Evolutionary conservation across 257 asterid genomes (phyloP).

Genomic region (Fraxinus quadrangulata): DNA sequence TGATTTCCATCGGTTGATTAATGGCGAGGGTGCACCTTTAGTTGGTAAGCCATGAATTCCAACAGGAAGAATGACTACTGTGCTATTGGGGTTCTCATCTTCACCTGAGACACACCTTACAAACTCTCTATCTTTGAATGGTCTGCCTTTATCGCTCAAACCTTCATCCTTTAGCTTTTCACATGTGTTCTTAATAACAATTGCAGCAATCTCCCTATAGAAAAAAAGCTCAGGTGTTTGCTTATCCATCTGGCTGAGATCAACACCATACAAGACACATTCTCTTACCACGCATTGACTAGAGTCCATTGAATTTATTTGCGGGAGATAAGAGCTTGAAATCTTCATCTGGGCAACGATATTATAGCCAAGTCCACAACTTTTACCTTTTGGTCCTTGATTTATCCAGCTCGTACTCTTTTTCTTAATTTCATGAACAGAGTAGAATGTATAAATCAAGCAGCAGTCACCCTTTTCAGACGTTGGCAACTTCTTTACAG

Average conservation of each 20-base stretch:
- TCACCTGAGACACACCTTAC: constrained; percentile 21
- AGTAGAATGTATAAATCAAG: constrained; percentile 69
- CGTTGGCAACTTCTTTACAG: constrained; percentile 54
- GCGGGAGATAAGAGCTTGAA: constrained; percentile 36
- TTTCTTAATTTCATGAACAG: constrained; percentile 73
- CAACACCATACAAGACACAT: constrained; percentile 62
- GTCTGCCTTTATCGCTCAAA: constrained; percentile 19
- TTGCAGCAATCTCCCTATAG: constrained; percentile 72
- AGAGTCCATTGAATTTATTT: constrained; percentile 22
- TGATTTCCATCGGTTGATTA: constrained; percentile 76
- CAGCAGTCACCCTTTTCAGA: constrained; percentile 49
- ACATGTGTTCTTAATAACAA: constrained; percentile 45
- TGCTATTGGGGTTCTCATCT: constrained; percentile 30
- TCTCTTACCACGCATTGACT: constrained; percentile 46
- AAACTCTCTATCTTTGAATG: constrained; percentile 26
- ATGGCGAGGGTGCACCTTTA: constrained; percentile 70
- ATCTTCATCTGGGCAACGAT: constrained; percentile 76
- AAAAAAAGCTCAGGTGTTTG: constrained; percentile 45
- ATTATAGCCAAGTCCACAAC: constrained; percentile 57
- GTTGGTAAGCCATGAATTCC: constrained; percentile 69
- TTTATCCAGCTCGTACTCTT: constrained; percentile 77
- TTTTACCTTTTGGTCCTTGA: constrained; percentile 67
- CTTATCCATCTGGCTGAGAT: constrained; percentile 46
- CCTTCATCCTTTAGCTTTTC: constrained; percentile 24
- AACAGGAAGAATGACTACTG: constrained; percentile 72